A percentile compares a stretch with the other conserved stretches of the same genome.
These are phyloP conservation scores for Xerocomellus chrysenteron DNA, from an alignment of 768 basidiomycete genomes.

Conservation along the genomic window DNA sequence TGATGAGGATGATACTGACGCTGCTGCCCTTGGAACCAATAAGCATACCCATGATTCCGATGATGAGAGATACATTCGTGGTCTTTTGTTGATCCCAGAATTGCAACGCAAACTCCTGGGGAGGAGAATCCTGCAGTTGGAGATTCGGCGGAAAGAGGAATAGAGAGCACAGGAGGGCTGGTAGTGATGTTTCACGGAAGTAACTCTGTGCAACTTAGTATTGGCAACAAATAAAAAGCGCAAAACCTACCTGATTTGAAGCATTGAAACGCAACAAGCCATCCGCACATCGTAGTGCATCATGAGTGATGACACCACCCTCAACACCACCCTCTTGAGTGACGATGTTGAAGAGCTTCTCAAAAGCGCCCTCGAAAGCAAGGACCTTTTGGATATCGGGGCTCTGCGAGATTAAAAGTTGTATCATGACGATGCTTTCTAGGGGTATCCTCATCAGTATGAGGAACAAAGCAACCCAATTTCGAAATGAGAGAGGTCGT, in stretches of 20 bases:
- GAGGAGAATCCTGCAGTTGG: constrained; percentile 55
- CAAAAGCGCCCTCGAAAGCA: constrained; percentile 95
- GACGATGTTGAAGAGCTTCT: constrained; percentile 89
- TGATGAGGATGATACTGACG: constrained; percentile 39
- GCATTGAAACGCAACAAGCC: constrained; percentile 88
- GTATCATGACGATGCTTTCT: constrained; percentile 85
- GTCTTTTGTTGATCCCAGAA: constrained; percentile 94
- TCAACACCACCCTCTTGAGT: constrained; percentile 88
- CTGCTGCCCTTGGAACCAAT: constrained; percentile 67
- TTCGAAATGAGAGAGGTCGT: background rate
- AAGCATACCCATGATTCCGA: constrained; percentile 85
- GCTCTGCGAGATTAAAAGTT: constrained; percentile 79
- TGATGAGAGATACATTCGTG: constrained; percentile 73
- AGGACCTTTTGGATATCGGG: constrained; percentile 95
- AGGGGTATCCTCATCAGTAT: constrained; percentile 20
- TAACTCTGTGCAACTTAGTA: constrained; percentile 67
- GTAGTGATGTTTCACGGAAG: constrained; percentile 85
- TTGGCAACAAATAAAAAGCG: background rate
- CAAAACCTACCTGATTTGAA: constrained; percentile 78
- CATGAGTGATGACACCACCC: constrained; percentile 81
- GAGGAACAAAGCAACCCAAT: background rate
- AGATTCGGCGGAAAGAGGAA: constrained; percentile 69
- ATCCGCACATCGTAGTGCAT: constrained; percentile 84
- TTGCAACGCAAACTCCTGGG: constrained; percentile 91
- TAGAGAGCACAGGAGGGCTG: constrained; percentile 63